These are phyloP conservation scores for Spergularia marina DNA, from an alignment of 148 eudicot species.

Conservation along the genomic window DNA sequence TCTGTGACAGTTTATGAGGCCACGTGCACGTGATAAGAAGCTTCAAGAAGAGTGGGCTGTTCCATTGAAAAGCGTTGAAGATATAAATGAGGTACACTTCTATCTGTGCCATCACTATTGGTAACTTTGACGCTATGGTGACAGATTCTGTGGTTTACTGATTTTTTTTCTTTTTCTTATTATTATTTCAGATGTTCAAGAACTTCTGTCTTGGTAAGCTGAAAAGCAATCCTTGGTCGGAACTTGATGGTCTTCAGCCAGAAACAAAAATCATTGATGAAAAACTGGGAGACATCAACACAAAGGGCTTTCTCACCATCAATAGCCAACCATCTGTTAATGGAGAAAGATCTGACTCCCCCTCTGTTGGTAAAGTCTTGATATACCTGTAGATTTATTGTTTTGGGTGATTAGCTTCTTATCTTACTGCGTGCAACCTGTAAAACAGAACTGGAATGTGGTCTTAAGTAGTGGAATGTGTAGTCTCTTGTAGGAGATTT, in stretches of 20 bases:
- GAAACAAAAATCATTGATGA: slow-evolving; percentile 87
- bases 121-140: not conserved
- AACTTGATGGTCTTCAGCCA: slow-evolving; percentile 94
- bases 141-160: slow-evolving; percentile 1
- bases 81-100: slow-evolving; percentile 61
- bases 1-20: slow-evolving; percentile 73
- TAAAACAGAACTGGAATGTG: not conserved
- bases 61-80: slow-evolving; percentile 66
- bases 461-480: not conserved
- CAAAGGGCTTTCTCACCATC: slow-evolving; percentile 85
- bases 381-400: not conserved
- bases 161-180: slow-evolving; percentile 11
- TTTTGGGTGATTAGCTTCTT: not conserved
- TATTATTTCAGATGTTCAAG: slow-evolving; percentile 61
- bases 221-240: slow-evolving; percentile 93
- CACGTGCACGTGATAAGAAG: slow-evolving; percentile 86
- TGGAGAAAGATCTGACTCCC: slow-evolving; percentile 81
- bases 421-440: not conserved
- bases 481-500: not conserved
- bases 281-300: slow-evolving; percentile 56
- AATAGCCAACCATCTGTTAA: slow-evolving; percentile 97
- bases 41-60: slow-evolving; percentile 87
- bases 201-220: slow-evolving; percentile 78
- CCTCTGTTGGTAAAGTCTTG: slow-evolving; percentile 62
- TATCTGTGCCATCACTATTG: not conserved